Evolutionary conservation across 2,329 filamentous ascomycete species (phyloP), one percentile per base, ranked within the genome.

Genomic region (Alternaria brassicicola): DNA sequence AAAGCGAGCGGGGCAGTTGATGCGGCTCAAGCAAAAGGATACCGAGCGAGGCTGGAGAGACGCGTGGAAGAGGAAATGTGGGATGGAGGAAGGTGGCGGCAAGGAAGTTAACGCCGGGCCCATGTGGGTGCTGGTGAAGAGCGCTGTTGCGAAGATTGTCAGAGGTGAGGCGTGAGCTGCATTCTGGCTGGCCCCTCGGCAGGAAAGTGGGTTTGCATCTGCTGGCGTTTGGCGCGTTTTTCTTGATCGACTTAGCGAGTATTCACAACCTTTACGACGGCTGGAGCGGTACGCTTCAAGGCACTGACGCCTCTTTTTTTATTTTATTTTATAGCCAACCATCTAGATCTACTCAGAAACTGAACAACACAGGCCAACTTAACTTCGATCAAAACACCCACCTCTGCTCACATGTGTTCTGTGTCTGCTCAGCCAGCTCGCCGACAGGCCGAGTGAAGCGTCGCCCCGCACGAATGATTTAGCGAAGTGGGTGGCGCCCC

Each of bases 61-160:
- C 15, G 62, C 59, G 21, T 69, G 68, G 68, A 68, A 63, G 62
- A 59, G 57, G 54, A 68, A 63, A 39, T 70, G 68, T 41, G 68
- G 66, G n/a, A 56, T 68, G 55, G 63, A 56, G 33, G 66, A 64
- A 21, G 57, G 47, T 8, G 62, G 55, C 15, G 63, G 62, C 49
- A 70, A 65, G 38, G 64, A 68, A 57, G 59, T 62, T 10, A 69
- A 67, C 41, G 67, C 67, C 21, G 68, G 68, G 43, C 66, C 68
- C 6, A 69, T 69, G 66, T 70, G 68, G 68, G 66, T 69, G 49
- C 61, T 70, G 10, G 68, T 70, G 25, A 70, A 68, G 60, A 66
- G 65, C 48, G 68, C 66, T 26, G 55, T 69, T 48, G 61, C 52
- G 36, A 61, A 62, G 55, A 70, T 70, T 57, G 57, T 64, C n/a